Evolutionary conservation across 192 early-diverging fungal genomes (phyloP).

Genomic region (Backusella tarrabulga): DNA sequence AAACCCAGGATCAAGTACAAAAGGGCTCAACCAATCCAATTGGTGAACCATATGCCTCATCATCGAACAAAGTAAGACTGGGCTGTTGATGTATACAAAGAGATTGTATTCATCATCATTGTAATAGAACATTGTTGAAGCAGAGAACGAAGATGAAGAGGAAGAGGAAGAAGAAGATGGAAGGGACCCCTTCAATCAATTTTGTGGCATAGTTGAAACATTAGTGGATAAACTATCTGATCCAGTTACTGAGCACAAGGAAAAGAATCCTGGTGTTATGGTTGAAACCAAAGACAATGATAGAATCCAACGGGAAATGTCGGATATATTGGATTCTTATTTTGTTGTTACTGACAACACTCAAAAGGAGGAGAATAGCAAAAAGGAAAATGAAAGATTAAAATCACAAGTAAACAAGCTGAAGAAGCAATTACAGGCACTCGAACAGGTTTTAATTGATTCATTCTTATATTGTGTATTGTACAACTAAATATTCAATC

Average conservation of each 20-base stretch:
- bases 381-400: slow-evolving; percentile 32
- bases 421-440: slow-evolving; percentile 45
- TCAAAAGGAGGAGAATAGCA: not conserved
- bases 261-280: not conserved
- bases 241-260: slow-evolving; percentile 51
- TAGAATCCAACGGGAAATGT: slow-evolving; percentile 21
- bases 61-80: slow-evolving; percentile 8
- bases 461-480: not conserved
- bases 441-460: slow-evolving; percentile 48
- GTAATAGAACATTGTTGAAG: not conserved
- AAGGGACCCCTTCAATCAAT: slow-evolving; percentile 75
- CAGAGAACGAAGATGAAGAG: not conserved
- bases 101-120: not conserved
- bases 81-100: not conserved
- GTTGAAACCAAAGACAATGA: slow-evolving; percentile 2
- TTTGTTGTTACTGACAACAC: slow-evolving; percentile 36
- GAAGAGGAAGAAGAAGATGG: slow-evolving; percentile 40
- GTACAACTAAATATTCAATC: not conserved
- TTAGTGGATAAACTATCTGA: slow-evolving; percentile 68
- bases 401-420: slow-evolving; percentile 54
- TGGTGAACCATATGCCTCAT: slow-evolving; percentile 22
- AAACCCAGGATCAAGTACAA: not conserved
- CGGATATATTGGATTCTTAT: slow-evolving; percentile 53
- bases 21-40: not conserved
- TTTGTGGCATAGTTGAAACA: slow-evolving; percentile 75